A percentile compares a stretch with the other conserved stretches of the same genome.
These are phyloP conservation scores for Hortiboletus campestris DNA, from an alignment of 768 basidiomycete species.

Conservation along the genomic window DNA sequence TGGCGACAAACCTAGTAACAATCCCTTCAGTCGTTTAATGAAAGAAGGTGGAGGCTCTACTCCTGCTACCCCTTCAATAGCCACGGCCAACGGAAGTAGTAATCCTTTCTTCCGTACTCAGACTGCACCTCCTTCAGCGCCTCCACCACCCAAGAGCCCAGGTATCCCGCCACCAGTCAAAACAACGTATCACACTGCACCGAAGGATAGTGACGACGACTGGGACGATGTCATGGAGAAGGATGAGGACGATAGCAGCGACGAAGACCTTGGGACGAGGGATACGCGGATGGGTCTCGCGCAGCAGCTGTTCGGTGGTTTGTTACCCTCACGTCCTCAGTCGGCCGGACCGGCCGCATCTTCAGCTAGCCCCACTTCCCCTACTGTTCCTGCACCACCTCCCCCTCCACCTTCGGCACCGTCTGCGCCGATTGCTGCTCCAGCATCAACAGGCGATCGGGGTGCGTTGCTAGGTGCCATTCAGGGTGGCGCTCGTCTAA, in stretches of 20 bases:
- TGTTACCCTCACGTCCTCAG: constrained; percentile 58
- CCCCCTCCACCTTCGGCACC: constrained; percentile 39
- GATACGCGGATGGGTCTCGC: constrained; percentile 71
- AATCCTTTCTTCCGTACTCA: constrained; percentile 76
- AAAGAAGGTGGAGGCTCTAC: constrained; percentile 40
- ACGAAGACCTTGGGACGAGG: constrained; percentile 74
- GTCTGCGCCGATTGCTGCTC: constrained; percentile 28
- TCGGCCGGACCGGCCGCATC: constrained; percentile 45
- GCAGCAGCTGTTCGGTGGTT: constrained; percentile 70
- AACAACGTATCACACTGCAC: constrained; percentile 60
- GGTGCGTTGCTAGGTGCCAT: constrained; percentile 77
- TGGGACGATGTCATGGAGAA: constrained; percentile 85
- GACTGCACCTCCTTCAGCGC: constrained; percentile 37
- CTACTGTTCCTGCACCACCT: constrained; percentile 37
- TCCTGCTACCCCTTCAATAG: constrained; percentile 3
- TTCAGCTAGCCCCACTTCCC: constrained; percentile 24
- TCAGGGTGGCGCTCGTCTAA: constrained; percentile 67
- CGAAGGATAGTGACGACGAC: constrained; percentile 63
- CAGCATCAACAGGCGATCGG: constrained; percentile 50
- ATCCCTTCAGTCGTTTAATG: constrained; percentile 76
- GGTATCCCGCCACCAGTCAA: constrained; percentile 48
- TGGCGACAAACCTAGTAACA: constrained; percentile 58
- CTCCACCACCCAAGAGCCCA: constrained; percentile 37
- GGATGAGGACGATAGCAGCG: constrained; percentile 66
- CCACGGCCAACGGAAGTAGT: constrained; percentile 44